Base-by-base conservation (phyloP, 2,329 filamentous ascomycete genomes). In the Fusarium begoniae region DNA sequence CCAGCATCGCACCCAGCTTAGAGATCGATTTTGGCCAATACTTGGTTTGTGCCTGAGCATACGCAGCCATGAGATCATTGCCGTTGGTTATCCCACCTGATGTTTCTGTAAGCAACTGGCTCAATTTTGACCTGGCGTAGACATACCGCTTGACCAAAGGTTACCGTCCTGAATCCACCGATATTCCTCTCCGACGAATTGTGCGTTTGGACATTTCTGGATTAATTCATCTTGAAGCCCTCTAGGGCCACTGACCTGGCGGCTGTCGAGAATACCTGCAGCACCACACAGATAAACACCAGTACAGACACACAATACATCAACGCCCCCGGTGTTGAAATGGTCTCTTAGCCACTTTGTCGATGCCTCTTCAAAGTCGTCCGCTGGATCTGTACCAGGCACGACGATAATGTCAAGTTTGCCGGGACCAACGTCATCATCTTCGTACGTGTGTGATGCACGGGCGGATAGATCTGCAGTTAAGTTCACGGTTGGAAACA, bases 1-100 rank as follows among this genome's bases (percentile, higher is more conserved):
- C 83, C 79, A 87, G 74, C 66, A 79, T 77, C 28, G 84, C 80
- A 8, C 77, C 82, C 50, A 87, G 74, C 76, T 89, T 87, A 15
- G 82, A 86, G 22, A 88, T 69, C 0, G 84, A 77, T 9, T 69
- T 73, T 2, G 86, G 82, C 75, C 88, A 87, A 62, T 83, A 83
- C 61, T 82, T 60, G n/a, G n/a, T 81, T 48, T 81, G 82, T 11
- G 82, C 79, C 41, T 85, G 83, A 14, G 84, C 83, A 75, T 89
- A 90, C 6, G 87, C 87, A 24, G 85, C 85, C 50, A 89, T 84
- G 60, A 90, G 82, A 65, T 90, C 88, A 72, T 89, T 89, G 38
- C 87, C 87, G 69, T 89, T 89, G 18, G 87, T 89, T 60, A 89
- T 80, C 57, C 86, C 87, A n/a, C 86, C 86, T 87, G 18, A 30